Percentiles rank a stretch among this genome's conserved stretches.
Conservation (phyloP, 1,284 basidiomycete species). For the Irpex rosettiformis region DNA sequence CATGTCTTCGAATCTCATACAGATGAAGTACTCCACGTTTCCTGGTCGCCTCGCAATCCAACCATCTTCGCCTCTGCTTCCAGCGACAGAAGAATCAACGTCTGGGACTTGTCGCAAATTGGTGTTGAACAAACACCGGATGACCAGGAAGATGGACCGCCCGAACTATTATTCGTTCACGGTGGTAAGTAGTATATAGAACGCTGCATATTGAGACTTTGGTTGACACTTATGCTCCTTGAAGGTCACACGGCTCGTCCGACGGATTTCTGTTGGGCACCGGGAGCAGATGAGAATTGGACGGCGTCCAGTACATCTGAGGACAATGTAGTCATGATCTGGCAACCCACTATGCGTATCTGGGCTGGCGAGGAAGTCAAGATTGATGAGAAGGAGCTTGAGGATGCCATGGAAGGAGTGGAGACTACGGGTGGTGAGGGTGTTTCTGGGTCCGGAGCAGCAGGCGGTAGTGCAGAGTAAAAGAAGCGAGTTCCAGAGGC, state of each 20-base stretch:
- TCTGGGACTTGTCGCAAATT: conserved; percentile 95
- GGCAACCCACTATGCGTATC: conserved; percentile 85
- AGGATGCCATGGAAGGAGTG: conserved; percentile 70
- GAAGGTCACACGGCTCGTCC: conserved; percentile 77
- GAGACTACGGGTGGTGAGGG: conserved; percentile 36
- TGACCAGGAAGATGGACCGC: conserved; percentile 96
- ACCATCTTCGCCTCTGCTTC: conserved; percentile 92
- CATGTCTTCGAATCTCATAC: conserved; percentile 94
- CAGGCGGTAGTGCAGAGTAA: conserved; percentile 12
- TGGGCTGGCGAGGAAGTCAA: conserved; percentile 83
- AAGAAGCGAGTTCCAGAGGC: not conserved
- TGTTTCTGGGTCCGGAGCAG: conserved; percentile 7
- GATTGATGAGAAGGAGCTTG: conserved; percentile 75
- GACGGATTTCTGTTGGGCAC: conserved; percentile 84
- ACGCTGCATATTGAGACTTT: not conserved
- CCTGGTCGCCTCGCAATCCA: conserved; percentile 93
- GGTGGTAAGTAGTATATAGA: conserved; percentile 55
- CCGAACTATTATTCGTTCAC: conserved; percentile 90
- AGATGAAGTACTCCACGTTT: conserved; percentile 91
- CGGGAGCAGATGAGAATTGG: conserved; percentile 73
- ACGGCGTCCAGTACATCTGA: conserved; percentile 77
- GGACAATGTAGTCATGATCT: conserved; percentile 86
- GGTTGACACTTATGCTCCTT: not conserved
- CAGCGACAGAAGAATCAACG: conserved; percentile 88
- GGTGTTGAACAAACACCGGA: conserved; percentile 97